phyloP scores from a whole-genome alignment of 2,329 filamentous ascomycete species.

The Colletotrichum agaves region DNA sequence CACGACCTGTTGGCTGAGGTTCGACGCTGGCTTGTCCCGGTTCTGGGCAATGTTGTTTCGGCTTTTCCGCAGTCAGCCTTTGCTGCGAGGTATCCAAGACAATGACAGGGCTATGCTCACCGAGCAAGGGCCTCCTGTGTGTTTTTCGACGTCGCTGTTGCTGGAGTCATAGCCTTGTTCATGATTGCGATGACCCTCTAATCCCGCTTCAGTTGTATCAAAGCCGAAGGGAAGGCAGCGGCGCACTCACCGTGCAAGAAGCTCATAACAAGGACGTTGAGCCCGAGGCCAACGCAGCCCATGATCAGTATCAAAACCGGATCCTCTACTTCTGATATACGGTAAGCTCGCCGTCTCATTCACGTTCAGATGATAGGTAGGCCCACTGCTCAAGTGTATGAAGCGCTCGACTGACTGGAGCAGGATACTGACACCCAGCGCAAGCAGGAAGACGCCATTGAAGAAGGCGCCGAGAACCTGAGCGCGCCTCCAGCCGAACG shows the following conservation, averaged over 20 bases:
- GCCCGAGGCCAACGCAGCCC: constrained; percentile 71
- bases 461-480: constrained; percentile 82
- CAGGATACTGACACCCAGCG: constrained; percentile 77
- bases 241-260: constrained; percentile 69
- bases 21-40: constrained; percentile 35
- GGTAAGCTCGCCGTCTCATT: not conserved
- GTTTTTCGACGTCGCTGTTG: not conserved
- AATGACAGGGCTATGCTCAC: not conserved
- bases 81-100: not conserved
- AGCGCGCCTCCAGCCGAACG: constrained; percentile 82
- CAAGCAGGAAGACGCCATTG: constrained; percentile 80
- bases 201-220: not conserved
- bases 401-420: constrained; percentile 80
- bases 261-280: constrained; percentile 74
- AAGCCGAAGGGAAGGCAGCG: not conserved
- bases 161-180: not conserved
- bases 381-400: constrained; percentile 63
- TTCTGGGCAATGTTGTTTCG: not conserved
- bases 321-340: constrained; percentile 65
- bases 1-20: constrained; percentile 60
- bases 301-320: constrained; percentile 76
- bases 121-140: not conserved
- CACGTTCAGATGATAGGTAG: too few relatives aligned
- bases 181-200: not conserved
- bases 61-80: not conserved